A percentile compares a stretch with the other conserved stretches of the same genome.
These are phyloP conservation scores for Paraleonurus japonicus DNA, from an alignment of 257 asterid genomes.

Conservation along the genomic window DNA sequence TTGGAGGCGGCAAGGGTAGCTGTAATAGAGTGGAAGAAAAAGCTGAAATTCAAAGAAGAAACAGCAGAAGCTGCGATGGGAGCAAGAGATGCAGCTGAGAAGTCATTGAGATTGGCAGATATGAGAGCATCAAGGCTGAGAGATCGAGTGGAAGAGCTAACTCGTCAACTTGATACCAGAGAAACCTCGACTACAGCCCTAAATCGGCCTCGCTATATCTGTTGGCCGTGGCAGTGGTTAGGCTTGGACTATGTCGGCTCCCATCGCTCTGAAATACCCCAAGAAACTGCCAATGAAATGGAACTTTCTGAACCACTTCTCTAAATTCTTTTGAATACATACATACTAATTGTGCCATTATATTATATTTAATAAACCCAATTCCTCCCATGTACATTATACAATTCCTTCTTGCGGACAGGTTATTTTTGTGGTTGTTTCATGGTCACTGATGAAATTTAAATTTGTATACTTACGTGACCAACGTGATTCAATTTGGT, in stretches of 20 bases:
- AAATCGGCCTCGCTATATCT: slow-evolving; percentile 66
- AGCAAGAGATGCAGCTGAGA: slow-evolving; percentile 97
- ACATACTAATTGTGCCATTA: background rate
- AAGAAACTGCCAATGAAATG: slow-evolving; percentile 76
- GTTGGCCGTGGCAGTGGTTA: slow-evolving; percentile 99
- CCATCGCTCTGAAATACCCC: slow-evolving; percentile 43
- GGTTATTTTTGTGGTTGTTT: background rate
- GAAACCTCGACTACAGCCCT: slow-evolving; percentile 54
- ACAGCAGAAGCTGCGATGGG: slow-evolving; percentile 97
- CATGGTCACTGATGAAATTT: background rate
- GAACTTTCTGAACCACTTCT: slow-evolving; percentile 97
- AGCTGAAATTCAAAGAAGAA: slow-evolving; percentile 90
- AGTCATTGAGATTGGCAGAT: slow-evolving; percentile 86
- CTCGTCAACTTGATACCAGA: slow-evolving; percentile 69
- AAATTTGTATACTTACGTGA: no score
- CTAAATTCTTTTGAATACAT: slow-evolving; percentile 31
- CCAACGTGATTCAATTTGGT: no score
- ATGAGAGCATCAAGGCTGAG: slow-evolving; percentile 78
- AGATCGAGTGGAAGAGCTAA: slow-evolving; percentile 89
- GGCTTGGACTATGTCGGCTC: slow-evolving; percentile 77
- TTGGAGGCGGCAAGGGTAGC: slow-evolving; percentile 86
- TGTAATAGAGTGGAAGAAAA: slow-evolving; percentile 68
- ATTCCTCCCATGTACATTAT: slow-evolving; percentile 28
- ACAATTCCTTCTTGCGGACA: slow-evolving; percentile 13
- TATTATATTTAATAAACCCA: slow-evolving; percentile 22